phyloP scores from a whole-genome alignment of 2,329 filamentous ascomycete species.

The Pseudogymnoascus sp. region DNA sequence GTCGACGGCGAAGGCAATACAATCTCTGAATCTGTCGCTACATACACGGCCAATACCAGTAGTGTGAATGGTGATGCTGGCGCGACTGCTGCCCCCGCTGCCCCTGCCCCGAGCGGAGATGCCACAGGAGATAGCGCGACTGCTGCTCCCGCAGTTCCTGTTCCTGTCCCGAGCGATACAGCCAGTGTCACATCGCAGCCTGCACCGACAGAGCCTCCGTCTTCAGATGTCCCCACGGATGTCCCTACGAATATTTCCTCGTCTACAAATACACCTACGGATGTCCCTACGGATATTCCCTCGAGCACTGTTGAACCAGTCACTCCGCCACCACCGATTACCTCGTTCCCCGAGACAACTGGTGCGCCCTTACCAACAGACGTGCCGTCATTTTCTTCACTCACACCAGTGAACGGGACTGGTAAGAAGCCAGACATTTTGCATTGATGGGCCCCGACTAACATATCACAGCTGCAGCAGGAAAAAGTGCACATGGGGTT shows the following conservation, averaged over 20 bases:
- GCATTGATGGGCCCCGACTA: not conserved
- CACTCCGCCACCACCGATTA: not conserved
- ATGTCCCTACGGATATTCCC: not conserved
- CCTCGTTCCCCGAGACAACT: not conserved
- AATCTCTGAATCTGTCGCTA: not conserved
- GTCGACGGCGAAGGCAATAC: constrained; percentile 25
- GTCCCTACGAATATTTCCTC: not conserved
- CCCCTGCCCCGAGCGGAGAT: constrained; percentile 11
- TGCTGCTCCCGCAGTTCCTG: not conserved
- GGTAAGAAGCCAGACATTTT: not conserved
- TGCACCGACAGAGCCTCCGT: not conserved
- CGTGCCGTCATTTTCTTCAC: not conserved
- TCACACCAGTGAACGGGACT: not conserved
- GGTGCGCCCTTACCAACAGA: not conserved
- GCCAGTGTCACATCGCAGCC: not conserved
- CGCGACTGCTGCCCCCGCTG: constrained; percentile 14
- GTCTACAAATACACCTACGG: not conserved
- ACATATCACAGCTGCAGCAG: not conserved
- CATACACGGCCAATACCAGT: not conserved
- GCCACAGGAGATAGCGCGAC: not conserved
- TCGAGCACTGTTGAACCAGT: not conserved
- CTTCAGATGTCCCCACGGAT: not conserved
- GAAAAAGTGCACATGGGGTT: not conserved
- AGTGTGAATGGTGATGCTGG: constrained; percentile 14
- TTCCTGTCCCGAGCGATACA: not conserved